Percentiles rank a stretch among this genome's conserved stretches.
Conservation (phyloP, 495 filamentous ascomycete genomes). For the Penicillium egyptiacum region DNA sequence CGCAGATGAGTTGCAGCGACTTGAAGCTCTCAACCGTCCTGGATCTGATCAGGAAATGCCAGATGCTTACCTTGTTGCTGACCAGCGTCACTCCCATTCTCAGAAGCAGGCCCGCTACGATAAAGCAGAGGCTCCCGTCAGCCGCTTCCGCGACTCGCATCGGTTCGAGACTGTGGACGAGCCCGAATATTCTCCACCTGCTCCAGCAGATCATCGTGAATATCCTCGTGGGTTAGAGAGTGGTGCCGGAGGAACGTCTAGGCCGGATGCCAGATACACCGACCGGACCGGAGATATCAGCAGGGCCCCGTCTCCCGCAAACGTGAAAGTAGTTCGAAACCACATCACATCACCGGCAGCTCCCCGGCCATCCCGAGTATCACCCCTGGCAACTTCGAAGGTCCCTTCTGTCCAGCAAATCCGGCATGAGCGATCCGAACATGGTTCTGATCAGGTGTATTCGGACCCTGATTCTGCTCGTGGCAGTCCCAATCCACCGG, state of each 20-base stretch:
- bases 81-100: slow-evolving; percentile 33
- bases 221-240: slow-evolving; percentile 26
- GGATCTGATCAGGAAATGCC: slow-evolving; percentile 49
- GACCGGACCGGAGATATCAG: slow-evolving; percentile 26
- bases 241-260: slow-evolving; percentile 21
- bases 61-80: slow-evolving; percentile 49
- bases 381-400: slow-evolving; percentile 67
- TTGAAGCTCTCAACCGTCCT: slow-evolving; percentile 46
- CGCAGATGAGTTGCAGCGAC: slow-evolving; percentile 50
- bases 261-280: slow-evolving; percentile 18
- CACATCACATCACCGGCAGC: slow-evolving; percentile 71
- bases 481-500: slow-evolving; percentile 40
- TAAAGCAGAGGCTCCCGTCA: slow-evolving; percentile 21
- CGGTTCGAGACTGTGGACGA: slow-evolving; percentile 41
- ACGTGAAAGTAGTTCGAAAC: slow-evolving; percentile 55
- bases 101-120: slow-evolving; percentile 31
- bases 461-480: slow-evolving; percentile 27
- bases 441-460: slow-evolving; percentile 25
- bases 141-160: slow-evolving; percentile 23
- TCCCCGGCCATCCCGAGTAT: slow-evolving; percentile 79
- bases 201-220: slow-evolving; percentile 36
- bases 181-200: slow-evolving; percentile 52
- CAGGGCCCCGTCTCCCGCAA: slow-evolving; percentile 28
- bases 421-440: slow-evolving; percentile 29
- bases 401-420: slow-evolving; percentile 48